Base-by-base conservation (phyloP, 2,329 filamentous ascomycete species). In the Spiromastix sp. region DNA sequence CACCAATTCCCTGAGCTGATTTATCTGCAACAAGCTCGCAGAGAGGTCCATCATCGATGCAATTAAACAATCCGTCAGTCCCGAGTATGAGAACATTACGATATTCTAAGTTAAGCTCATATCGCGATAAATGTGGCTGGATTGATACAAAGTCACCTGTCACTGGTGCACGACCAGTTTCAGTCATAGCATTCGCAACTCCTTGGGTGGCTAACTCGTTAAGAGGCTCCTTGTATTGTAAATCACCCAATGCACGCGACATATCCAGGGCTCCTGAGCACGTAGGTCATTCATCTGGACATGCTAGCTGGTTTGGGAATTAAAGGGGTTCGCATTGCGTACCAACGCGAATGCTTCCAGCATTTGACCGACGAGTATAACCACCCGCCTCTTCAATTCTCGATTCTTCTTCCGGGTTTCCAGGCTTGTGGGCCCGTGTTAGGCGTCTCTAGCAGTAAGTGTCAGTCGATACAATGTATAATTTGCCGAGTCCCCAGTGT, bases 181-280 rank as follows among this genome's bases (percentile, higher is more conserved):
- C 12, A 38, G 36, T 30, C 38, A 43, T n/a, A 35, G 24, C 5
- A 33, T 24, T 4, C 37, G 36, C 21, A n/a, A 24, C n/a, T 7
- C n/a, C 7, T n/a, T 7, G 7, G 21, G 21, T 7, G 21, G n/a
- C n/a, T 7, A n/a, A 24, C n/a, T 16, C 17, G 34, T 56, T 57
- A 17, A 57, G 47, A 15, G 55, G 55, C 27, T 54, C 52, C 34
- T 59, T 59, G 42, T 59, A 59, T 40, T 56, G 55, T 16, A 59
- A 42, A 36, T 57, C 55, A 3, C 55, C 55, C n/a, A 57, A 34
- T 15, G 55, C 54, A 18, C 55, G 53, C 15, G 55, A 59, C 50
- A 59, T 57, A 30, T 59, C 57, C 30, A 59, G 37, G 5, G 51
- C 48, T 18, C 54, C 51, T 54, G 12, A 17, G 11, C 10, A 18